phyloP scores from a whole-genome alignment of 2,329 filamentous ascomycete species.

The Metarhizium robertsii region DNA sequence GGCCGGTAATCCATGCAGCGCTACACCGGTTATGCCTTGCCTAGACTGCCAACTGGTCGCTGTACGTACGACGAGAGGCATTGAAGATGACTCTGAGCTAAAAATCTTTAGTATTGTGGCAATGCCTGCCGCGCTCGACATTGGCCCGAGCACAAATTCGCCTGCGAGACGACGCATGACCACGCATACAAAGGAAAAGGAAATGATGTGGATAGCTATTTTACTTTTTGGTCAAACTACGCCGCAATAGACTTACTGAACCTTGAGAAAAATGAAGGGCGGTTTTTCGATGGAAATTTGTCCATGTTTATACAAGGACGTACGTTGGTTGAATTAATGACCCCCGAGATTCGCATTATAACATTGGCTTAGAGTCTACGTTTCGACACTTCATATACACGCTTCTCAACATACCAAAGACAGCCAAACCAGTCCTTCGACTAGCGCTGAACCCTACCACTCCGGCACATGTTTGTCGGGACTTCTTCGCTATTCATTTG shows the following conservation, averaged over 20 bases:
- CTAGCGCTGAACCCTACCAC: slow-evolving; percentile 8
- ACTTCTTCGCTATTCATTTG: not conserved
- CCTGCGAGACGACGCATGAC: not conserved
- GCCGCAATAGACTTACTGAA: slow-evolving; percentile 17
- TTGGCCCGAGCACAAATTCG: not conserved
- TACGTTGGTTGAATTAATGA: slow-evolving; percentile 8
- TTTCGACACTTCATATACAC: slow-evolving; percentile 18
- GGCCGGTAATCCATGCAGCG: not conserved
- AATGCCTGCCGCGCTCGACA: not conserved
- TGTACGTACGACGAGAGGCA: not conserved
- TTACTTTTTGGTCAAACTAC: slow-evolving; percentile 11
- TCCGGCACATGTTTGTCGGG: slow-evolving; percentile 1
- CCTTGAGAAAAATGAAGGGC: slow-evolving; percentile 17
- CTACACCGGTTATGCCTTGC: not conserved
- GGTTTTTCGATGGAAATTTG: slow-evolving; percentile 11
- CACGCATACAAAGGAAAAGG: not conserved
- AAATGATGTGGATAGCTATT: not conserved
- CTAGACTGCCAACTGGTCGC: not conserved
- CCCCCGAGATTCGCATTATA: not conserved
- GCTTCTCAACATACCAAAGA: slow-evolving; percentile 11
- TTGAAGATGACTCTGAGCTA: not conserved
- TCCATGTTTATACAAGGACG: slow-evolving; percentile 13
- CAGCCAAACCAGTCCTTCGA: slow-evolving; percentile 8
- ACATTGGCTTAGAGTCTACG: slow-evolving; percentile 7
- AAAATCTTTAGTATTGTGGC: not conserved